Percentiles rank a stretch among this genome's conserved stretches.
phyloP scores from a whole-genome alignment of 2,329 filamentous ascomycete genomes.

The Drechslera avenae region DNA sequence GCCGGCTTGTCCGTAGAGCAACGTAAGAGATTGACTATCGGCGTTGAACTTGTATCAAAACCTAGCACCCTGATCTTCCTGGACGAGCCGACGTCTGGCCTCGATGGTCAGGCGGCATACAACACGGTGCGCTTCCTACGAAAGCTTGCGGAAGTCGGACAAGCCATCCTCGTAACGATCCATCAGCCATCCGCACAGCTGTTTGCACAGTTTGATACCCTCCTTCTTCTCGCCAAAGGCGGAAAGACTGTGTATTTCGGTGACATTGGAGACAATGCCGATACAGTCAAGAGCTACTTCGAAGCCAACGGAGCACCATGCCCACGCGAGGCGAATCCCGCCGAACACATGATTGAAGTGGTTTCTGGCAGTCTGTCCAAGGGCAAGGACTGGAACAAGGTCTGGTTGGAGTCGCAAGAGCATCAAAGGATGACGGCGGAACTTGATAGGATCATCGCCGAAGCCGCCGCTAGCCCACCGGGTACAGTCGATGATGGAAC shows the following conservation, averaged over 20 bases:
- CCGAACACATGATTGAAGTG: slow-evolving; percentile 73
- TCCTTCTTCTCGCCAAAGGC: slow-evolving; percentile 74
- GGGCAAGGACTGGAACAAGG: background rate
- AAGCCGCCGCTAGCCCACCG: slow-evolving; percentile 40
- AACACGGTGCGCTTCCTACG: slow-evolving; percentile 81
- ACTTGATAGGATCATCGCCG: slow-evolving; percentile 40
- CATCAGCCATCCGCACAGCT: slow-evolving; percentile 91
- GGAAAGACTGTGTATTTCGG: slow-evolving; percentile 80
- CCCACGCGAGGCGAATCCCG: slow-evolving; percentile 70
- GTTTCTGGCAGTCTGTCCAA: slow-evolving; percentile 21
- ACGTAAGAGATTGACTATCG: slow-evolving; percentile 65
- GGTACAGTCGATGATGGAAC: slow-evolving; percentile 44
- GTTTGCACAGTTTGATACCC: slow-evolving; percentile 82
- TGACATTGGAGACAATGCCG: slow-evolving; percentile 71
- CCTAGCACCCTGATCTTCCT: slow-evolving; percentile 26
- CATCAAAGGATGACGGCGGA: slow-evolving; percentile 35
- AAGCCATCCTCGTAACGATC: slow-evolving; percentile 86
- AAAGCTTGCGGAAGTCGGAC: slow-evolving; percentile 79
- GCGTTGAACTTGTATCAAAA: slow-evolving; percentile 49
- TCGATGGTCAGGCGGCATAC: slow-evolving; percentile 82
- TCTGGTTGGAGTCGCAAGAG: slow-evolving; percentile 46
- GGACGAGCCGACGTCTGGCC: slow-evolving; percentile 76
- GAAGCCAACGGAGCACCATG: slow-evolving; percentile 71
- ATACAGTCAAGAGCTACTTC: slow-evolving; percentile 71
- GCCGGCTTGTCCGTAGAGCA: slow-evolving; percentile 54